Percentiles rank a stretch among this genome's conserved stretches.
phyloP scores from a whole-genome alignment of 2,329 filamentous ascomycete species.

The Monosporascus cannonballus region DNA sequence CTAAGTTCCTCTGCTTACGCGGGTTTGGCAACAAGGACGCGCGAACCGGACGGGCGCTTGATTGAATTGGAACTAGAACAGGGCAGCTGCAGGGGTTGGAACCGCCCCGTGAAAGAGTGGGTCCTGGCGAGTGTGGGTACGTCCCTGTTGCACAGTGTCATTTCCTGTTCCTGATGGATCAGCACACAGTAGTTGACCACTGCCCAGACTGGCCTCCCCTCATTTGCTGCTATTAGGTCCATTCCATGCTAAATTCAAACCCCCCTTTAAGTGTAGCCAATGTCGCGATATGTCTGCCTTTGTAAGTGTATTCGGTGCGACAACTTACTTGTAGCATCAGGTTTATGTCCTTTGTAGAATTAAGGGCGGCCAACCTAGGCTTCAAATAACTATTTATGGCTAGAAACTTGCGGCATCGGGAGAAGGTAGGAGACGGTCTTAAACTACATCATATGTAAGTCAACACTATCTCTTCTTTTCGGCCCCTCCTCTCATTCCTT shows the following conservation, averaged over 20 bases:
- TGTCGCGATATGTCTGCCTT: not conserved
- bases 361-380: not conserved
- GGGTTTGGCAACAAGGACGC: not conserved
- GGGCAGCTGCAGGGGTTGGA: no score
- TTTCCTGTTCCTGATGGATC: no score
- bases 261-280: not conserved
- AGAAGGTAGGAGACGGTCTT: no score
- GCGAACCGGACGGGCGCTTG: not conserved
- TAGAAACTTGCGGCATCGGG: not conserved
- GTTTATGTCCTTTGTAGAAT: no score
- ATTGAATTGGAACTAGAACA: not conserved
- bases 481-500: slow-evolving; percentile 1
- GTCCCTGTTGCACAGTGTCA: no score
- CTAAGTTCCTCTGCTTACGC: not conserved
- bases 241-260: no score
- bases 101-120: no score
- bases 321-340: not conserved
- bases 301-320: not conserved
- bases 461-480: not conserved
- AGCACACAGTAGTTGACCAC: no score
- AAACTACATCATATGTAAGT: slow-evolving; percentile 9
- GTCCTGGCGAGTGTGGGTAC: no score
- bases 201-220: no score
- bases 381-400: not conserved
- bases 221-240: no score